phyloP scores from a whole-genome alignment of 768 basidiomycete genomes.

The Pleurotus giganteus region DNA sequence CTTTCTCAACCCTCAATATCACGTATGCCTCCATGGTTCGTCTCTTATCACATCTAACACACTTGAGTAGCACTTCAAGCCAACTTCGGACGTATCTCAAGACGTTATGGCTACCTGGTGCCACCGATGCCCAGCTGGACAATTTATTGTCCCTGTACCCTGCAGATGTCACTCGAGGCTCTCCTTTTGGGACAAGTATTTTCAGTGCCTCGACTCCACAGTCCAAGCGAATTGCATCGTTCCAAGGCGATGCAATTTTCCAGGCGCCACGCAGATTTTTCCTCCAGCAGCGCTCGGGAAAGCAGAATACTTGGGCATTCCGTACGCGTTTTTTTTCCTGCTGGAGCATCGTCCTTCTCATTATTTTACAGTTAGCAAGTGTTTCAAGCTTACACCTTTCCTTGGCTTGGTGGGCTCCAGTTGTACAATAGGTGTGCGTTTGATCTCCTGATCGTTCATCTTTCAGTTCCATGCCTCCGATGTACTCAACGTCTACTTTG shows the following conservation, averaged over 20 bases:
- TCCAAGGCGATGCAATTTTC: conserved; percentile 49
- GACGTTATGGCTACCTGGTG: conserved; percentile 22
- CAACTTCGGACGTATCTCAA: conserved; percentile 26
- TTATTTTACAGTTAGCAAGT: conserved; percentile 26
- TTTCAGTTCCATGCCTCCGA: conserved; percentile 32
- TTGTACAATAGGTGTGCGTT: neutral
- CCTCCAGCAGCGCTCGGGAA: conserved; percentile 33
- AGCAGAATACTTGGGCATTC: conserved; percentile 39
- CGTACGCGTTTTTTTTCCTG: conserved; percentile 14
- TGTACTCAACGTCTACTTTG: conserved; percentile 23
- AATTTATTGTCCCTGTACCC: conserved; percentile 32
- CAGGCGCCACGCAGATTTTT: conserved; percentile 51
- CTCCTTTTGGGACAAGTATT: conserved; percentile 45
- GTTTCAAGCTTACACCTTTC: conserved; percentile 25
- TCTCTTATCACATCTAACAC: neutral
- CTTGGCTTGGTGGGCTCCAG: conserved; percentile 28
- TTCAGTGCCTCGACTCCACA: conserved; percentile 41
- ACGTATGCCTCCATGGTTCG: conserved; percentile 31
- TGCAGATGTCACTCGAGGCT: conserved; percentile 36
- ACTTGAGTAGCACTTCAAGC: conserved; percentile 20
- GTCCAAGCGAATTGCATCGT: conserved; percentile 48
- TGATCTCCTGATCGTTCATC: neutral
- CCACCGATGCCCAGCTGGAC: conserved; percentile 15
- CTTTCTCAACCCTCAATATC: conserved; percentile 44
- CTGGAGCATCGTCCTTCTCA: neutral